Percentiles rank a stretch among this genome's conserved stretches.
These are phyloP conservation scores for Isatis tinctoria DNA, from an alignment of 345 rosid species.

Conservation along the genomic window DNA sequence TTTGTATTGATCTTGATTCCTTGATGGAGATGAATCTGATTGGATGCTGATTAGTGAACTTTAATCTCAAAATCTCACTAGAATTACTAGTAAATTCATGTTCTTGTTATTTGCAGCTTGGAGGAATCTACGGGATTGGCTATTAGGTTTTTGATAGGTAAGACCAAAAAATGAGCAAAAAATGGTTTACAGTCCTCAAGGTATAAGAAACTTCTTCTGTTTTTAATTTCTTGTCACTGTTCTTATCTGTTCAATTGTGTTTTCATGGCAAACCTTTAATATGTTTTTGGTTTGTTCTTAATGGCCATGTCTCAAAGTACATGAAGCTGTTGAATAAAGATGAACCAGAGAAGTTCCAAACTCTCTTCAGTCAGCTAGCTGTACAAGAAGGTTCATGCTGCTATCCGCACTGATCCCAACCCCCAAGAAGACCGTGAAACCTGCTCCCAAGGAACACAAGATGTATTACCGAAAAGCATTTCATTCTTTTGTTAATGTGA, in stretches of 20 bases:
- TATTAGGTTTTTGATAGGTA: conserved; percentile 75
- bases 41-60: neutral
- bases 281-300: neutral
- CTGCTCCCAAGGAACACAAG: conserved; percentile 54
- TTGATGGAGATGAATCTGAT: neutral
- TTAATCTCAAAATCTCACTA: neutral
- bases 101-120: conserved; percentile 41
- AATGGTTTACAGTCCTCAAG: conserved; percentile 80
- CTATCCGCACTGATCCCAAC: conserved; percentile 66
- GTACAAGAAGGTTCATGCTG: conserved; percentile 72
- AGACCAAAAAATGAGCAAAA: conserved; percentile 48
- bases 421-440: conserved; percentile 46
- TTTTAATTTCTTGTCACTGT: neutral
- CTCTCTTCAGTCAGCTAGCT: conserved; percentile 56
- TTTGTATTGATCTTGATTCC: neutral
- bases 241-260: neutral
- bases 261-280: neutral
- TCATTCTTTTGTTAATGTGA: neutral
- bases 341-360: conserved; percentile 66
- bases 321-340: conserved; percentile 54
- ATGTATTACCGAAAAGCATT: conserved; percentile 31
- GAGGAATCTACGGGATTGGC: conserved; percentile 87
- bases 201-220: conserved; percentile 19
- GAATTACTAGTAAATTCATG: neutral
- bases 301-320: conserved; percentile 69